Percentiles rank a stretch among this genome's conserved stretches.
Conservation (phyloP, 257 asterid genomes). For the Coffea canephora region DNA sequence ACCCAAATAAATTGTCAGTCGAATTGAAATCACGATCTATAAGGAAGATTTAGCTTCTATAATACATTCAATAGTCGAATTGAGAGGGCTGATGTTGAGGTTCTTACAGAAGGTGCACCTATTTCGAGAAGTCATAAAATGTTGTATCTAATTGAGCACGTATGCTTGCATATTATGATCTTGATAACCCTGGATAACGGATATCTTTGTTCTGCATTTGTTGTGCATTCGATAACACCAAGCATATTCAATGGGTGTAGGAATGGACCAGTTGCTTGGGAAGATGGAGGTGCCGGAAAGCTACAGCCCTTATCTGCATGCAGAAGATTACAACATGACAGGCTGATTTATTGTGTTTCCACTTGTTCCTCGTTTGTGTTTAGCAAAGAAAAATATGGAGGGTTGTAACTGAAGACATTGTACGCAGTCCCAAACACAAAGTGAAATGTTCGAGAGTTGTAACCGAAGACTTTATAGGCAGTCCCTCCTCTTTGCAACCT, state of each 20-base stretch:
- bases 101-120: neutral
- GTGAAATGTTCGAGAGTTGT: constrained; percentile 5
- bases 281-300: constrained; percentile 53
- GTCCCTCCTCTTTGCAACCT: neutral
- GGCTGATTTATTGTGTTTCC: constrained; percentile 26
- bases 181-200: neutral
- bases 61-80: neutral
- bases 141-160: neutral
- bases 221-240: neutral
- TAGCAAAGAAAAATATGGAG: constrained; percentile 3
- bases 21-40: neutral
- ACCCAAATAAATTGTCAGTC: neutral
- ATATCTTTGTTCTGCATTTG: neutral
- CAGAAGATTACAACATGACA: constrained; percentile 52
- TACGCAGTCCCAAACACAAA: neutral
- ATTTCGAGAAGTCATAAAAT: neutral
- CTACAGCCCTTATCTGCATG: constrained; percentile 45
- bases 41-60: neutral
- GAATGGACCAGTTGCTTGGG: constrained; percentile 51
- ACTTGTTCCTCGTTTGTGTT: constrained; percentile 10
- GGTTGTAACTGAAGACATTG: constrained; percentile 10
- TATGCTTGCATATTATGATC: neutral
- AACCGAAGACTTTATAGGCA: neutral
- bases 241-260: constrained; percentile 26
- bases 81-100: neutral